phyloP scores from a whole-genome alignment of 345 rosid genomes.

The Rhizophora mangle region DNA sequence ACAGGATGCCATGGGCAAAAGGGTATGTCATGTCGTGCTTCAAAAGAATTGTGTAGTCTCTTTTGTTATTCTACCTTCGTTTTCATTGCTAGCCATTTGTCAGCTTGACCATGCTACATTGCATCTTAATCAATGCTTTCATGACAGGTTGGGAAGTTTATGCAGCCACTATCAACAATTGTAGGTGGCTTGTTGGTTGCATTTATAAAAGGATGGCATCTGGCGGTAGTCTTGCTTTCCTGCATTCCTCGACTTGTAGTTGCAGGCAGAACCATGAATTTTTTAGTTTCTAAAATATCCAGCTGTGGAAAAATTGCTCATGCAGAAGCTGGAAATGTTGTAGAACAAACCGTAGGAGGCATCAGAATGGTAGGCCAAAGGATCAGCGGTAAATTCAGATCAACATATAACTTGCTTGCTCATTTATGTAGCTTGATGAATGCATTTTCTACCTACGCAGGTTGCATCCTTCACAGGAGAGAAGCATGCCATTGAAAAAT shows the following conservation, averaged over 20 bases:
- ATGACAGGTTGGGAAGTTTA: slow-evolving; percentile 67
- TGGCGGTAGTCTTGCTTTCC: slow-evolving; percentile 48
- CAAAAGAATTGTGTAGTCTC: not conserved
- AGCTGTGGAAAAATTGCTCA: too few relatives aligned
- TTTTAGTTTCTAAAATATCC: too few relatives aligned
- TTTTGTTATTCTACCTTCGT: not conserved
- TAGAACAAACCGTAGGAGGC: too few relatives aligned
- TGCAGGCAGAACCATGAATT: slow-evolving; percentile 48
- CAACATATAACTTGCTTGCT: not conserved
- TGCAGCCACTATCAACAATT: slow-evolving; percentile 61
- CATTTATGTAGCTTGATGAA: not conserved
- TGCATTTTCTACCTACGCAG: slow-evolving; percentile 18
- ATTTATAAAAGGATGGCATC: slow-evolving; percentile 51
- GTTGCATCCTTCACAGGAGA: slow-evolving; percentile 92
- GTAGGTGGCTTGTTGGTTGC: slow-evolving; percentile 67
- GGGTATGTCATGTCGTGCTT: slow-evolving; percentile 32
- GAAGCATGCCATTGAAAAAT: slow-evolving; percentile 63
- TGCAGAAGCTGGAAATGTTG: too few relatives aligned
- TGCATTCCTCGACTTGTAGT: slow-evolving; percentile 56
- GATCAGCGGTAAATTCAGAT: not conserved
- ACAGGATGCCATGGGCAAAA: slow-evolving; percentile 97
- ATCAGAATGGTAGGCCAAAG: slow-evolving; percentile 8
- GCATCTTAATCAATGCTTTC: not conserved
- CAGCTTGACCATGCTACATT: too few relatives aligned
- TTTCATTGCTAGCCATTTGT: not conserved